Percentiles rank a stretch among this genome's conserved stretches.
Evolutionary conservation across 495 filamentous ascomycete genomes (phyloP).

Genomic region (Trichoderma parareesei): DNA sequence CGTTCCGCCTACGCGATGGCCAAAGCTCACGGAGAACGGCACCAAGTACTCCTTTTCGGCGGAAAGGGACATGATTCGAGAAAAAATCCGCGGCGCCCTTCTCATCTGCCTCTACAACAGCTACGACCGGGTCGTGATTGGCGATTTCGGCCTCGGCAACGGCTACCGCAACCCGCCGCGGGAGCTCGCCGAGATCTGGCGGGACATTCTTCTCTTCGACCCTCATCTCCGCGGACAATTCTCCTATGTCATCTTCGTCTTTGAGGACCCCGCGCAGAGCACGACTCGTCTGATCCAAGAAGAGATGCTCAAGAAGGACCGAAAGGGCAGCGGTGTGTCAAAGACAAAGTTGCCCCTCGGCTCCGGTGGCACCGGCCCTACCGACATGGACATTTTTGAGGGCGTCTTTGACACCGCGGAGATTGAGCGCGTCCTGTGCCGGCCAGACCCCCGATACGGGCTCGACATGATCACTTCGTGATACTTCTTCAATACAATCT

Average conservation of each 20-base stretch:
- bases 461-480: conserved; percentile 35
- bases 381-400: conserved; percentile 37
- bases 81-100: conserved; percentile 62
- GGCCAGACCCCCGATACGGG: conserved; percentile 38
- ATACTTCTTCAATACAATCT: not conserved
- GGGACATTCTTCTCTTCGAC: conserved; percentile 55
- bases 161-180: conserved; percentile 59
- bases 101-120: conserved; percentile 55
- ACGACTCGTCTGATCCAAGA: conserved; percentile 38
- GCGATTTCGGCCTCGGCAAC: conserved; percentile 63
- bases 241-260: conserved; percentile 60
- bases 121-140: conserved; percentile 54
- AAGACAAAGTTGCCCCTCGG: conserved; percentile 27
- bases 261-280: conserved; percentile 44
- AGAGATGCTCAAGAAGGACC: conserved; percentile 40
- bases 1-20: conserved; percentile 59
- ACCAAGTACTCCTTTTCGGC: conserved; percentile 58
- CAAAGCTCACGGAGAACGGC: conserved; percentile 59
- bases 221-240: conserved; percentile 61
- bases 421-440: conserved; percentile 31
- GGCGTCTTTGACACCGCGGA: conserved; percentile 32
- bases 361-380: conserved; percentile 25
- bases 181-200: conserved; percentile 63
- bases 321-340: conserved; percentile 19
- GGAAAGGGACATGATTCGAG: conserved; percentile 59